Base-by-base conservation (phyloP, 495 filamentous ascomycete species). In the Letharia lupina region DNA sequence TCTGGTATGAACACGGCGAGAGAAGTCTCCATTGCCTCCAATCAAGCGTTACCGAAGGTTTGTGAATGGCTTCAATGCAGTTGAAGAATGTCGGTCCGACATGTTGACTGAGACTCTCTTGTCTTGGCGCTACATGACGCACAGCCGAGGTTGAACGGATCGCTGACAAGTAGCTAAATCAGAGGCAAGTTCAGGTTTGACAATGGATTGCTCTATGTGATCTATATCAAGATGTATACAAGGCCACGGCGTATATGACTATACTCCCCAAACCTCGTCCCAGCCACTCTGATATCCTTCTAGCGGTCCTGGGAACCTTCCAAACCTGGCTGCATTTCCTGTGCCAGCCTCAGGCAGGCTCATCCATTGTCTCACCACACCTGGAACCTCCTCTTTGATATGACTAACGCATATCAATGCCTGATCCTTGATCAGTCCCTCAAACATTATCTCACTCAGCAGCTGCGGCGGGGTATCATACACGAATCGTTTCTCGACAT, bases 391-490 rank as follows among this genome's bases (percentile, higher is more conserved):
- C 69, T 96, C 91, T 60, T 84, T 83, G n/a, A 90, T 82, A 76
- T 98, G 93, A 69, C 90, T 93, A 62, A 97, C 91, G 50, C 90
- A 86, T 18, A 98, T 81, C 65, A 97, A 76, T 2, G 91, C 91
- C 73, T 96, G 93, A 18, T 84, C 70, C 6, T 86, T 78, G 2
- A 78, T 78, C 48, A 96, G 74, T 0, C 73, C 63, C 45, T 72
- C 74, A 0, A 75, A 69, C 4, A 75, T 68, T 4, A 79, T 72
- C 69, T 63, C 33, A 33, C 23, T 57, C 23, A 65, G 62, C 28
- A 60, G 18, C 40, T 18, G 28, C 1, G 56, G 35, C 4, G 50
- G 20, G 9, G 41, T 31, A 42, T 50, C 23, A 5, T 60, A 35
- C 9, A 65, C 56, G 8, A 39, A 60, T 61, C 56, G 33, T 37